These are phyloP conservation scores for Kuraishia borneana DNA, from an alignment of 805 yeast species.

Conservation along the genomic window DNA sequence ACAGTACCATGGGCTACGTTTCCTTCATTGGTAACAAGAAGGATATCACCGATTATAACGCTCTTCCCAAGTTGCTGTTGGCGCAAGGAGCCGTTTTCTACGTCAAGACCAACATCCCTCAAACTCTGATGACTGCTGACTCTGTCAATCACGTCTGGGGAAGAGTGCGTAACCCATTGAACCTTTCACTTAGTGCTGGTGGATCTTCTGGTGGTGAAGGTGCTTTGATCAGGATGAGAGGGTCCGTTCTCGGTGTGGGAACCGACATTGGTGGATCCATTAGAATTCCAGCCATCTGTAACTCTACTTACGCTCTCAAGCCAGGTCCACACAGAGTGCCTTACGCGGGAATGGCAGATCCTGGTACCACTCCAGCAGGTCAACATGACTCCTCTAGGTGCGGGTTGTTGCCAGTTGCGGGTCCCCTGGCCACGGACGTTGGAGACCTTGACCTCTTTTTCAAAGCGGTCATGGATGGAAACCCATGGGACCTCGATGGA, in stretches of 20 bases:
- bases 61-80: slow-evolving; percentile 9
- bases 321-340: slow-evolving; percentile 28
- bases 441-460: slow-evolving; percentile 39
- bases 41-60: slow-evolving; percentile 4
- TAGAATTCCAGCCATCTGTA: slow-evolving; percentile 46
- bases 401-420: slow-evolving; percentile 25
- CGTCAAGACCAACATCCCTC: slow-evolving; percentile 46
- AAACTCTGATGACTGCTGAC: slow-evolving; percentile 50
- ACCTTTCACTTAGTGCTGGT: slow-evolving; percentile 42
- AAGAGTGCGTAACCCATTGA: slow-evolving; percentile 36
- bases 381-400: slow-evolving; percentile 1
- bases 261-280: slow-evolving; percentile 58
- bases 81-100: slow-evolving; percentile 28
- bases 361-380: not conserved
- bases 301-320: slow-evolving; percentile 43
- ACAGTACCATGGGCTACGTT: slow-evolving; percentile 9
- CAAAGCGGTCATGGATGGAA: slow-evolving; percentile 14
- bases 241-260: slow-evolving; percentile 49
- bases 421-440: slow-evolving; percentile 38
- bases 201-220: slow-evolving; percentile 65
- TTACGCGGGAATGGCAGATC: slow-evolving; percentile 48
- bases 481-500: slow-evolving; percentile 11
- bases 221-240: slow-evolving; percentile 41
- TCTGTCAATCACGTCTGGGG: slow-evolving; percentile 42
- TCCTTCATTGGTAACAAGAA: slow-evolving; percentile 3